Base-by-base conservation (phyloP, 768 basidiomycete genomes). In the Tephrocybe sp. region DNA sequence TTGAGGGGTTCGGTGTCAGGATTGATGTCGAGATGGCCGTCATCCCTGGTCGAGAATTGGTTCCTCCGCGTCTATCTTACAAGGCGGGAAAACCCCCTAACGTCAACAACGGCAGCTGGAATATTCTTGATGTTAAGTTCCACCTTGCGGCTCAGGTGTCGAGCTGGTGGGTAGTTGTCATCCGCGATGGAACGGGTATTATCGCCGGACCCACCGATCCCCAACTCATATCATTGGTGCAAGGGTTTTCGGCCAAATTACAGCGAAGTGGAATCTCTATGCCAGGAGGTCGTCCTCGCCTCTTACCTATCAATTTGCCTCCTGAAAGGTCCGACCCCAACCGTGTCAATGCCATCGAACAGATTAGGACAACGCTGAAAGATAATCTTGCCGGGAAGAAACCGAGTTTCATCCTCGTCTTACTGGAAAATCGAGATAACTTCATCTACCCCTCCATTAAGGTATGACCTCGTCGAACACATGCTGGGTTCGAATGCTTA, bases 401-500 rank as follows among this genome's bases (percentile, higher is more conserved):
- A 59, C 87, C 87, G 0, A 76, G 74, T 38, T 85, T 92, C 60
- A 65, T 93, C 24, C 74, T 93, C 23, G 86, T 91, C 4, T 61
- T 93, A 20, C 68, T 93, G 4, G 83, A 86, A 25, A 74, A 69
- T 42, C 65, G 76, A 12, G 90, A 93, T 62, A 85, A 87, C 43
- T 84, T 65, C 57, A 86, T 93, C 40, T 93, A 93, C 62, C 85
- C 88, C 2, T 88, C 85, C 8, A 82, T 93, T 64, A 91, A 93
- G 68, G 78, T 78, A 47, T 15, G 26, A n/a, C 23, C n/a, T 6
- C 37, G 15, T n/a, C 42, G 8, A n/a, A n/a, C n/a, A n/a, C n/a
- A n/a, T n/a, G n/a, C n/a, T n/a, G n/a, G n/a, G n/a, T n/a, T n/a
- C n/a, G n/a, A n/a, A n/a, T n/a, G n/a, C n/a, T n/a, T n/a, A n/a